phyloP scores from a whole-genome alignment of 176 grass and related monocot species.

The Eleusine coracana region DNA sequence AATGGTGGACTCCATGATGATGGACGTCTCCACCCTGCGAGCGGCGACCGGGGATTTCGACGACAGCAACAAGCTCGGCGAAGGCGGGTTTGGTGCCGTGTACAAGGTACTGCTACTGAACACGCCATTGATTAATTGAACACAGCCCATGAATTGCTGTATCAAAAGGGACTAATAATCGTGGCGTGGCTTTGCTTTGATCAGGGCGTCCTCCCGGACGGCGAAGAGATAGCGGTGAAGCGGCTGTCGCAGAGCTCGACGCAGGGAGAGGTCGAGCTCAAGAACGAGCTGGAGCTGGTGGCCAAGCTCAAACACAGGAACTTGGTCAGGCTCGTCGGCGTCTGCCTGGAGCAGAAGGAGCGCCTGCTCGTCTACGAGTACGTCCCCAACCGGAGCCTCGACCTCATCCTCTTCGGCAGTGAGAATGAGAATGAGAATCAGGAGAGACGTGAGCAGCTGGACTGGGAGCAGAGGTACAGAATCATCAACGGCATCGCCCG shows the following conservation, averaged over 20 bases:
- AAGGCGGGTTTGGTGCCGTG: constrained; percentile 38
- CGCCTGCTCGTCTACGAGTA: not conserved
- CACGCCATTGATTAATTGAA: too few species aligned
- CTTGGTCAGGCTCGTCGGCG: not conserved
- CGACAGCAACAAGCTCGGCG: constrained; percentile 50
- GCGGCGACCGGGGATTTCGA: constrained; percentile 40
- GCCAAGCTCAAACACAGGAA: not conserved
- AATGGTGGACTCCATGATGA: constrained; percentile 38
- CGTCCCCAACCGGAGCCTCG: constrained; percentile 3
- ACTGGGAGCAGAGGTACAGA: constrained; percentile 49
- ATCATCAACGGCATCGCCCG: constrained; percentile 61
- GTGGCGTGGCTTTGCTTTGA: too few species aligned
- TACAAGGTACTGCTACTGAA: constrained; percentile 41
- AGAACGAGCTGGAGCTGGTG: not conserved
- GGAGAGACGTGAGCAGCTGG: constrained; percentile 17
- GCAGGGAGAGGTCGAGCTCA: not conserved
- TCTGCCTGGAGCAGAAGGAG: not conserved
- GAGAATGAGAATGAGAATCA: not conserved
- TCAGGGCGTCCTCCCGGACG: not conserved
- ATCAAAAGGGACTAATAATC: too few species aligned
- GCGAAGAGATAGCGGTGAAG: not conserved
- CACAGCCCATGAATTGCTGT: too few species aligned
- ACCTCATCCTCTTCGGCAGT: not conserved
- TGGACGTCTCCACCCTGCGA: constrained; percentile 46
- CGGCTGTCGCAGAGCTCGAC: not conserved